Conservation (phyloP, 2,329 filamentous ascomycete species). For the Colletotrichum horii region DNA sequence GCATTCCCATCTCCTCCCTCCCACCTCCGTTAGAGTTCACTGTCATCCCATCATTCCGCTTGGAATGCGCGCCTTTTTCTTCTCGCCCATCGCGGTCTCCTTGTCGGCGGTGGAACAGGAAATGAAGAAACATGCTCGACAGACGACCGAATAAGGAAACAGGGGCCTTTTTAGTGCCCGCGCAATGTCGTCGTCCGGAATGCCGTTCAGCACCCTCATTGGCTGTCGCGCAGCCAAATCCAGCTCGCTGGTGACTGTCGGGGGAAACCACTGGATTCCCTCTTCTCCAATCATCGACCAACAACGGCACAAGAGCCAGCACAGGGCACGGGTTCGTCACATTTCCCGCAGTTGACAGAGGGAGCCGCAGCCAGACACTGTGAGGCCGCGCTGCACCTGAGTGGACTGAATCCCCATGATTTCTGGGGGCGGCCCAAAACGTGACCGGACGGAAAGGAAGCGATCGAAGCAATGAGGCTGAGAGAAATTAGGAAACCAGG, state of each 20-base stretch:
- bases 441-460: neutral
- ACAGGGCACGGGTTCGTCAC: constrained; percentile 25
- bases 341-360: constrained; percentile 3
- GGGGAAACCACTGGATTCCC: constrained; percentile 14
- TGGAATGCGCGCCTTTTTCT: neutral
- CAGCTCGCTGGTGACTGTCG: neutral
- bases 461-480: constrained; percentile 13
- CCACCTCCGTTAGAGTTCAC: neutral
- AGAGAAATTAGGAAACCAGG: neutral
- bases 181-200: neutral
- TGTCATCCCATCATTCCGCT: neutral
- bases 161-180: constrained; percentile 11
- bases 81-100: neutral
- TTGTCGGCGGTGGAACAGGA: neutral
- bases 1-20: neutral
- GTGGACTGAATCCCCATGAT: neutral
- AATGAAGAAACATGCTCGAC: neutral
- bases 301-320: constrained; percentile 13
- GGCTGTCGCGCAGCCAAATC: neutral
- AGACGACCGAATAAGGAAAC: constrained; percentile 11
- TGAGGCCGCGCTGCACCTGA: neutral
- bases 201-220: constrained; percentile 3
- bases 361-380: constrained; percentile 13
- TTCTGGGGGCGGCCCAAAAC: neutral
- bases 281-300: constrained; percentile 22